Conservation (phyloP, 371 early-diverging fungal genomes). For the Entomophthora muscae region DNA sequence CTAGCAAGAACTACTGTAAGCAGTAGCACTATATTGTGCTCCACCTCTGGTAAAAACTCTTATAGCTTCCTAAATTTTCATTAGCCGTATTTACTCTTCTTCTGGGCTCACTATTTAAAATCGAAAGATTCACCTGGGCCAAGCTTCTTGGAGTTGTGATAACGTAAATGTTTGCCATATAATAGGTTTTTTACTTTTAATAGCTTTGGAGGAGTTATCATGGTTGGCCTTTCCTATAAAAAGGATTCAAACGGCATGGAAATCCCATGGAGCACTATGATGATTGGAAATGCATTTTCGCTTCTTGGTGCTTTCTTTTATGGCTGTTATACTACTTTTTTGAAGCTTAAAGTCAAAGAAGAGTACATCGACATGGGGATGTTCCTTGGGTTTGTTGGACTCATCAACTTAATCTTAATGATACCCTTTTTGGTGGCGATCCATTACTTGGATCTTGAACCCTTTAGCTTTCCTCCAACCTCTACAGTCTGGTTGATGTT, state of each 20-base stretch:
- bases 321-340: slow-evolving; percentile 54
- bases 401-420: slow-evolving; percentile 45
- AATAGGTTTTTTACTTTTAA: not conserved
- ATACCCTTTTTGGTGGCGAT: slow-evolving; percentile 49
- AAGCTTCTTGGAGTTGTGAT: slow-evolving; percentile 36
- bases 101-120: slow-evolving; percentile 38
- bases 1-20: slow-evolving; percentile 65
- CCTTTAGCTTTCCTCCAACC: slow-evolving; percentile 38
- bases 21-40: slow-evolving; percentile 56
- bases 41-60: slow-evolving; percentile 34
- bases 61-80: not conserved
- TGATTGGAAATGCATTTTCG: slow-evolving; percentile 52
- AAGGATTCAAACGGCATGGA: not conserved
- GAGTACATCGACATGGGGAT: slow-evolving; percentile 48
- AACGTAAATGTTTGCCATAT: slow-evolving; percentile 20
- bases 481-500: slow-evolving; percentile 36
- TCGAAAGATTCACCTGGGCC: slow-evolving; percentile 32
- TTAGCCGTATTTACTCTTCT: slow-evolving; percentile 52
- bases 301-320: slow-evolving; percentile 56
- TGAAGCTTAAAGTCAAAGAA: slow-evolving; percentile 56
- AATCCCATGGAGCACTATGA: not conserved
- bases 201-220: slow-evolving; percentile 6
- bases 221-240: not conserved
- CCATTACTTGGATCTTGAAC: slow-evolving; percentile 44
- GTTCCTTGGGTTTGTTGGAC: slow-evolving; percentile 68